Evolutionary conservation across 495 filamentous ascomycete genomes (phyloP).

Genomic region (Pseudomonodictys pantanalensis): DNA sequence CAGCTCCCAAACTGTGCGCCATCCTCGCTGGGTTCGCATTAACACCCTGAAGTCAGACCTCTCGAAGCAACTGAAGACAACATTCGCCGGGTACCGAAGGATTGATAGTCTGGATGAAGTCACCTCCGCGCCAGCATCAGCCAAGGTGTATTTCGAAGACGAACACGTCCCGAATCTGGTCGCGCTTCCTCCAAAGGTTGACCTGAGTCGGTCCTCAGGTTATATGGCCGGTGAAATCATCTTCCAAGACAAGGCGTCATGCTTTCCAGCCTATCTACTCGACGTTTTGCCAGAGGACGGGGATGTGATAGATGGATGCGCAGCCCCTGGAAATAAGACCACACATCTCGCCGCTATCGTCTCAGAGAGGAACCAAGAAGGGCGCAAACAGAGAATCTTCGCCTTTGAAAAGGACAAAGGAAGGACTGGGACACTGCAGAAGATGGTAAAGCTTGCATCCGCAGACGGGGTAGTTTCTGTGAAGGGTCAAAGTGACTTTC

Average conservation of each 20-base stretch:
- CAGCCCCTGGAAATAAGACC: slow-evolving; percentile 95
- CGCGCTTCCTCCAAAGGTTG: slow-evolving; percentile 63
- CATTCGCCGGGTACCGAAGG: slow-evolving; percentile 58
- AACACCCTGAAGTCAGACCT: slow-evolving; percentile 73
- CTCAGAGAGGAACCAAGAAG: slow-evolving; percentile 33
- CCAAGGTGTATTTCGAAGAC: slow-evolving; percentile 60
- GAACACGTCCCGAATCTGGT: slow-evolving; percentile 77
- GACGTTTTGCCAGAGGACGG: slow-evolving; percentile 59
- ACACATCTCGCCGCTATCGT: slow-evolving; percentile 80
- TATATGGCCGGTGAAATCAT: slow-evolving; percentile 78
- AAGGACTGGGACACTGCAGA: slow-evolving; percentile 68
- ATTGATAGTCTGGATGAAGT: slow-evolving; percentile 51
- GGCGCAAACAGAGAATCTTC: slow-evolving; percentile 46
- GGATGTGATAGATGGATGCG: slow-evolving; percentile 82
- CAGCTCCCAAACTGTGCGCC: slow-evolving; percentile 12
- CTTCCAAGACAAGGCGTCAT: slow-evolving; percentile 93
- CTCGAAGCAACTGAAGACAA: slow-evolving; percentile 63
- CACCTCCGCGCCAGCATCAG: slow-evolving; percentile 18
- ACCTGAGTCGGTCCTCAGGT: slow-evolving; percentile 65
- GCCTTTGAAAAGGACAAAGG: slow-evolving; percentile 68
- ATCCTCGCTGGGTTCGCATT: slow-evolving; percentile 86
- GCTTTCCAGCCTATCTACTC: slow-evolving; percentile 86
- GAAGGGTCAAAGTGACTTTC: slow-evolving; percentile 71
- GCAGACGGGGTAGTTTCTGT: slow-evolving; percentile 62
- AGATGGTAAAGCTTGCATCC: slow-evolving; percentile 77